A percentile compares a stretch with the other conserved stretches of the same genome.
Evolutionary conservation across 306 rosid species (phyloP).

Genomic region (Medicago truncatula): DNA sequence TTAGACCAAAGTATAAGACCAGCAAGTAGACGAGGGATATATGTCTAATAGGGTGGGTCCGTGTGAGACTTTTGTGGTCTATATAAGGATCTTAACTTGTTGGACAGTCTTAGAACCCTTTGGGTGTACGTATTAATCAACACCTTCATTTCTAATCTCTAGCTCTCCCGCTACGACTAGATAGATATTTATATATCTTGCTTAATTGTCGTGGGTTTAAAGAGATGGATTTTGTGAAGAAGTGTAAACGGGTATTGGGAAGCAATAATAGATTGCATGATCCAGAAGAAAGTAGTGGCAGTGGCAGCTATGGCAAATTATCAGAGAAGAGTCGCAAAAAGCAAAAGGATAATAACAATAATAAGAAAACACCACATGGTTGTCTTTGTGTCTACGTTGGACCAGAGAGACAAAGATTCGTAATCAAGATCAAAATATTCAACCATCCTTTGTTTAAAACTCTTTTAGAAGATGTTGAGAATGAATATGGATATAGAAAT

Average conservation of each 20-base stretch:
- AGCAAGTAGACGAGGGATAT: no score
- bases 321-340: neutral
- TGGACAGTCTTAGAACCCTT: neutral
- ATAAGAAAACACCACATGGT: constrained; percentile 52
- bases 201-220: neutral
- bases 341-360: neutral
- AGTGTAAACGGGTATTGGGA: constrained; percentile 43
- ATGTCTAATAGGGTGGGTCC: neutral
- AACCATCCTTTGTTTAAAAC: constrained; percentile 68
- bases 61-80: neutral
- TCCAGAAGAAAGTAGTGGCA: neutral
- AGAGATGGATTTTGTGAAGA: constrained; percentile 43
- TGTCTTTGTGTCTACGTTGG: constrained; percentile 73
- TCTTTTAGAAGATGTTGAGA: constrained; percentile 69
- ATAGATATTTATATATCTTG: neutral
- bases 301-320: constrained; percentile 25
- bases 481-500: constrained; percentile 60
- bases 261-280: constrained; percentile 25
- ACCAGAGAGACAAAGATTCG: constrained; percentile 54
- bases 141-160: neutral
- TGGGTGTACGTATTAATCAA: neutral
- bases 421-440: constrained; percentile 50
- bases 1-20: no score
- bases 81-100: neutral
- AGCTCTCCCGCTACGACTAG: neutral